Base-by-base conservation (phyloP, 805 yeast species). In the Yarrowia sp. region DNA sequence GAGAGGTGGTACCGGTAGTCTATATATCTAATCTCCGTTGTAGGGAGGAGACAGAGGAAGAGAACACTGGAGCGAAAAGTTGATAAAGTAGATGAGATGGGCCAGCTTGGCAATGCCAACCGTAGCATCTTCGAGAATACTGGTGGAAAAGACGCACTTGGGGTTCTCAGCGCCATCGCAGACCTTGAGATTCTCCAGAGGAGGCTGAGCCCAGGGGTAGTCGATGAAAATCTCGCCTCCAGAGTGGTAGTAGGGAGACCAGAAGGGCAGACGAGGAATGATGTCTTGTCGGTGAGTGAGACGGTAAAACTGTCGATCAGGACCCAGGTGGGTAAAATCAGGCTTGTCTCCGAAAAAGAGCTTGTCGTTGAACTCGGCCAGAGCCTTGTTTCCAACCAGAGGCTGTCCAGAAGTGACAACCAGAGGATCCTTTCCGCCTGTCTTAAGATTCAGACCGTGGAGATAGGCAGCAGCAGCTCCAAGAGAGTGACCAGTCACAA, bases 331-430 rank as follows among this genome's bases (percentile, higher is more conserved):
- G 5, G 47, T 42, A n/a, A 42, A 42, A n/a, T 42, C 47, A 6
- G 32, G 31, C n/a, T 42, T 42, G 21, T 42, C 47, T 42, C 47
- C 47, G 10, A 42, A 42, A 9, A 42, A 42, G 21, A 42, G 47
- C 21, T 16, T 24, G 21, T 42, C 47, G 16, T 42, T 42, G 47
- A n/a, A 42, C 21, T 42, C 47, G 9, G 47, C 47, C 21, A 42
- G 32, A 25, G 47, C 47, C 47, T 25, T n/a, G 47, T 42, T 42
- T 25, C 47, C 47, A 9, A 25, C 14, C 32, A 42, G 47, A 16
- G 47, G 47, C 21, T 42, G 47, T 2, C 47, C 47, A 9, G 47
- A 42, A 6, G 47, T 42, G 47, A 42, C 16, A 9, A 42, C 47
- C 1, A 42, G 47, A n/a, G 47, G 47, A 16, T 42, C 47, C 16